Percentiles rank a stretch among this genome's conserved stretches.
Evolutionary conservation across 179 eudicot genomes (phyloP).

Genomic region (Beta lomatogona): DNA sequence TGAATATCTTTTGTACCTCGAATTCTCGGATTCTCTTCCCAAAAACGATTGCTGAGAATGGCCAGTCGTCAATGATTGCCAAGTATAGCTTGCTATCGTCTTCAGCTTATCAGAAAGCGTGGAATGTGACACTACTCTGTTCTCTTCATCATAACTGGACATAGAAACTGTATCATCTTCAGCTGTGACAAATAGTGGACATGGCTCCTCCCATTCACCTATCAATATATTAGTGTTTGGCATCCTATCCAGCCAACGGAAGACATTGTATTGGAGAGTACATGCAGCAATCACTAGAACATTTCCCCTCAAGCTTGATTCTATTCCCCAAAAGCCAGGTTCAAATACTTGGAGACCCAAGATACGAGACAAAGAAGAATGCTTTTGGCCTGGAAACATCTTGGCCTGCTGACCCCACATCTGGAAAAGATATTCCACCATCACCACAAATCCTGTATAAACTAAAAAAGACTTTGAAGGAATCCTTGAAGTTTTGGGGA

Average conservation of each 20-base stretch:
- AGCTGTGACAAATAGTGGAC: conserved; percentile 73
- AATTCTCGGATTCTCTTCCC: conserved; percentile 41
- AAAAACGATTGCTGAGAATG: conserved; percentile 30
- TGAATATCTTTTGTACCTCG: conserved; percentile 39
- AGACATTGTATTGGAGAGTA: conserved; percentile 91
- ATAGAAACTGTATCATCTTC: conserved; percentile 53
- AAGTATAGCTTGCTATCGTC: conserved; percentile 42
- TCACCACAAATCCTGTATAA: conserved; percentile 74
- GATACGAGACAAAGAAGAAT: conserved; percentile 54
- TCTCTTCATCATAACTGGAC: conserved; percentile 47
- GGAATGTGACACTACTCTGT: conserved; percentile 35
- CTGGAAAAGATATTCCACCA: conserved; percentile 86
- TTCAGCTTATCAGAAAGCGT: conserved; percentile 29
- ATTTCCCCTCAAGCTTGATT: conserved; percentile 84
- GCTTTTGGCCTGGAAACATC: conserved; percentile 91
- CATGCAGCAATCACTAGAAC: conserved; percentile 92
- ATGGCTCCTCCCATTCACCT: conserved; percentile 89
- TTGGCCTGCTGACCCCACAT: conserved; percentile 85
- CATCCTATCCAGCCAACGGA: conserved; percentile 85
- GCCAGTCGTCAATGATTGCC: conserved; percentile 48
- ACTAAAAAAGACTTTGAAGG: conserved; percentile 83
- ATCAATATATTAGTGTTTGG: conserved; percentile 44
- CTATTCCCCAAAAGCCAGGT: conserved; percentile 81
- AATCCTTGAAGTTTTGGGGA: conserved; percentile 78
- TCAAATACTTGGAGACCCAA: conserved; percentile 74